These are phyloP conservation scores for Chimonanthus salicifolius DNA, from an alignment of 164 flowering plant species.

Conservation along the genomic window DNA sequence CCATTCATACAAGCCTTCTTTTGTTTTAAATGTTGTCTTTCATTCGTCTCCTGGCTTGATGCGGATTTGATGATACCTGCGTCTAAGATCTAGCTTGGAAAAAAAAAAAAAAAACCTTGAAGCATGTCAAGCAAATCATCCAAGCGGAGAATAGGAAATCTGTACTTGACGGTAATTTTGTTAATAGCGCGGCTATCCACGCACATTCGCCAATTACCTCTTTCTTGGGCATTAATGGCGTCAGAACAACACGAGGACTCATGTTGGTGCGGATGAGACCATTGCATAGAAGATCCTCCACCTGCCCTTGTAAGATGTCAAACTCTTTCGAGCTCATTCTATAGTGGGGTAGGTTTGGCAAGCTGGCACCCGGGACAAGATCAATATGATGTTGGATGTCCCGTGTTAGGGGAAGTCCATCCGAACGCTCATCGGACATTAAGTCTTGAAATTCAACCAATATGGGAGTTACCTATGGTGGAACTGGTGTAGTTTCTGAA, in stretches of 20 bases:
- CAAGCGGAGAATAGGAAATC: not conserved
- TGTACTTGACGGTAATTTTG: not conserved
- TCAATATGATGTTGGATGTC: not conserved
- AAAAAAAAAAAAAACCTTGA: not conserved
- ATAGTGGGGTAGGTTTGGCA: not conserved
- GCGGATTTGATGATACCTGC: constrained; percentile 2
- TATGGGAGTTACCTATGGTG: not conserved
- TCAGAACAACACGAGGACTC: not conserved
- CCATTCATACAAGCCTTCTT: constrained; percentile 3
- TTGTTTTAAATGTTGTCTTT: constrained; percentile 1
- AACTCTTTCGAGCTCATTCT: not conserved
- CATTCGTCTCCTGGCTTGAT: not conserved
- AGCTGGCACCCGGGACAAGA: not conserved
- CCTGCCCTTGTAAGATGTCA: not conserved
- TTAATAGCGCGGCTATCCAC: constrained; percentile 6
- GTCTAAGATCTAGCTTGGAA: not conserved
- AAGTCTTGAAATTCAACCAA: not conserved
- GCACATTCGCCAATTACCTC: constrained; percentile 7
- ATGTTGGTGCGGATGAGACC: not conserved
- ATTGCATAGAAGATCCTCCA: not conserved
- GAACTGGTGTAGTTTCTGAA: not conserved
- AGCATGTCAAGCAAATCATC: not conserved
- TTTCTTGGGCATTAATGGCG: constrained; percentile 1
- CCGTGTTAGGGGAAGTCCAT: not conserved
- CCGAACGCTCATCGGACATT: not conserved